Base-by-base conservation (phyloP, 805 yeast species). In the Kluyveromyces siamensis region DNA sequence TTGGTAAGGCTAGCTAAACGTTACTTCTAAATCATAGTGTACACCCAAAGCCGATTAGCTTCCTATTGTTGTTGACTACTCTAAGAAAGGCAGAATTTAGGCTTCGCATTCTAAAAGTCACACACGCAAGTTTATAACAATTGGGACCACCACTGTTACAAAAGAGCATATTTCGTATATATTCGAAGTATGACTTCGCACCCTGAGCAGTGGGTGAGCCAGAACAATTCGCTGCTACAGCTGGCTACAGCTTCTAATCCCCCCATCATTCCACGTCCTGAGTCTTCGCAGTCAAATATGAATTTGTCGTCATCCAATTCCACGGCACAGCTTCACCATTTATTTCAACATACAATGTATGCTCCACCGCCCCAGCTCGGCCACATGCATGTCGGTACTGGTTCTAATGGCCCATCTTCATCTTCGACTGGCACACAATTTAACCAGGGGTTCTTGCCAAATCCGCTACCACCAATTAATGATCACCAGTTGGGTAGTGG, bases 361-460 rank as follows among this genome's bases (percentile, higher is more conserved):
- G 39, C 45, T 5, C 45, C 45, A 9, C 40, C 17, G 7, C 40
- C 40, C 30, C 46, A 47, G 30, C 21, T 42, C 10, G 27, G 39
- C 19, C 13, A 41, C 46, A 5, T 52, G 42, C 44, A 46, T 47
- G 37, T 47, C 43, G 51, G 51, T 21, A 52, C 53, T 3, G 51
- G 51, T 10, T 50, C 48, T 19, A 43, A 16, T 19, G 39, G 39
- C 14, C n/a, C 14, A 8, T 25, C 25, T 8, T 33, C 45, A 2
- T 2, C 45, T 33, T 33, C 45, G 6, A 25, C 46, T 36, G 14
- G 47, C 40, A n/a, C 43, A 45, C 37, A 40, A 41, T 38, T 48
- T 39, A 35, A 37, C 41, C 35, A 46, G 25, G 48, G 50, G 37
- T 17, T 39, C 48, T 17, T 27, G 27, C 33, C 46, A 18, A 33